These are phyloP conservation scores for Fusarium setosum DNA, from an alignment of 2,329 filamentous ascomycete species.

Conservation along the genomic window DNA sequence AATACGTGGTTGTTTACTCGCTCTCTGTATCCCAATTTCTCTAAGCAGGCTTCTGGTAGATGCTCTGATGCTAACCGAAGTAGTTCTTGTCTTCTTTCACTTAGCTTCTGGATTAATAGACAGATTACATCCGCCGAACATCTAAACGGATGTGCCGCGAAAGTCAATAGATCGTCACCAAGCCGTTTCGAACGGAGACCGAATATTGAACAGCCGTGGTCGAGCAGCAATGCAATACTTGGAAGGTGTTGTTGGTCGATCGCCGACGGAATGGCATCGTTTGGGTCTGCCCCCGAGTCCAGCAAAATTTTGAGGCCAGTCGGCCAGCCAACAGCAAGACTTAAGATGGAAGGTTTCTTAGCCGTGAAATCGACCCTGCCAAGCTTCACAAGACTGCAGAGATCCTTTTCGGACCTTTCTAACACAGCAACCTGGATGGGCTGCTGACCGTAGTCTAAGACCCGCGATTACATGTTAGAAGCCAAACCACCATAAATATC, in stretches of 20 bases:
- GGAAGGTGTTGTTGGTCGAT: neutral
- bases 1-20: neutral
- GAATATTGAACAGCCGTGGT: neutral
- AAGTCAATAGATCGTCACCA: neutral
- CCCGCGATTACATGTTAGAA: too few relatives aligned
- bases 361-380: neutral
- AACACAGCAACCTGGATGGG: neutral
- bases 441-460: neutral
- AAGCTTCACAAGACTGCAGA: neutral
- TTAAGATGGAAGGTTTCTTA: neutral
- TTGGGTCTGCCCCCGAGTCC: neutral
- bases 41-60: neutral
- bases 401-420: neutral
- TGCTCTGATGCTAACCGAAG: neutral
- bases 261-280: neutral
- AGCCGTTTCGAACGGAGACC: too few relatives aligned
- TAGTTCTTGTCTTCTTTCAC: neutral
- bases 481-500: neutral
- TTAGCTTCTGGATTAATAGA: neutral
- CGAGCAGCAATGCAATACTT: neutral
- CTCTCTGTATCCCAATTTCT: neutral
- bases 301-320: neutral
- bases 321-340: slow-evolving; percentile 1
- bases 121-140: neutral
- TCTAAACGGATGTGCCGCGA: neutral